Base-by-base conservation (phyloP, 176 grass and related monocot species). In the Tillandsia fasciculata region DNA sequence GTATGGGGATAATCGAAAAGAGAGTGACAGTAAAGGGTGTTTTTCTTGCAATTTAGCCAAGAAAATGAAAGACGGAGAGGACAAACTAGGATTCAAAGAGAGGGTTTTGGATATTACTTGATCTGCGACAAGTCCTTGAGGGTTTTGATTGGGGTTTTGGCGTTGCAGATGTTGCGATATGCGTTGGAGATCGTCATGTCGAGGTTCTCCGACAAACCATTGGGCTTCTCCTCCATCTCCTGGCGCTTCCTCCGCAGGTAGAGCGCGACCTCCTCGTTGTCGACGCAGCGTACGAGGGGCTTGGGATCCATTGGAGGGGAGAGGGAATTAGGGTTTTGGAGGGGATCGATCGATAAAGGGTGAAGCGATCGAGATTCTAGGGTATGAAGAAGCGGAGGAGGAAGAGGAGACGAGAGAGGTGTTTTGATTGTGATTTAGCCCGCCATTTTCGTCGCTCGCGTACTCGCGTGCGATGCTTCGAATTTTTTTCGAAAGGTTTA, bases 111-210 rank as follows among this genome's bases (percentile, higher is more conserved):
- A 12, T 11, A 2, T 29, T 79, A 97, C 93, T 83, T 97, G 81
- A 87, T 87, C 65, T 87, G 76, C 14, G 82, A 83, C 22, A 97
- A 76, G 7, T 97, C 93, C 18, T 92, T 92, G 51, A 90, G 74
- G 77, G 79, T 85, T 20, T 73, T 76, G 74, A 96, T 92, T 11
- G 86, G 86, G 81, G 70, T 76, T 81, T 83, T 85, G 58, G 85
- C 51, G 52, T 8, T 67, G 74, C 88, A 92, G 64, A 96, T 83
- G 52, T 68, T 87, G 67, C 73, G 81, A 68, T 90, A 85, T 23
- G 92, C 89, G 18, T 58, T 83, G 73, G 78, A 79, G 18, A 96
- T 63, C 49, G 83, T 89, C 64, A 4, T 51, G 71, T 82, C 82
- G 12, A 79, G 81, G 76, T 96, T 83, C 63, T 92, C 93, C 33